Base-by-base conservation (phyloP, 108 stramenopile genomes). In the Poteriospumella lacustris region DNA sequence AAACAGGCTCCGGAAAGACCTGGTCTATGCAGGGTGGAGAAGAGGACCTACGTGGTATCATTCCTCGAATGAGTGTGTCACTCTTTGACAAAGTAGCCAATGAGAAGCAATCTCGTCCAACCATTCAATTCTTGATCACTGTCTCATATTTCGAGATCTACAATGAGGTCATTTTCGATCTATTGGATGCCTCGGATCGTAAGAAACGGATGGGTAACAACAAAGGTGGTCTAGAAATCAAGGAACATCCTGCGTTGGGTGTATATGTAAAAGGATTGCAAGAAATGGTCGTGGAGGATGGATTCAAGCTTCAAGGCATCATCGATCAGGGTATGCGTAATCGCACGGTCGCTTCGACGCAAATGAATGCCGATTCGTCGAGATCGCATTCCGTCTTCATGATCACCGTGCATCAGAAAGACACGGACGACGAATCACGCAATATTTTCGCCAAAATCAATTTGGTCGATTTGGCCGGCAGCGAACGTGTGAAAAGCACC, bases 381-480 rank as follows among this genome's bases (percentile, higher is more conserved):
- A 93, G 97, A 44, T 94, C 92, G 12, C 96, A 97, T 82, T 88
- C 88, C 56, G 89, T 99, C 58, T 96, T 73, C 36, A 42, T 56
- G 26, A 38, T 73, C 12, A 34, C 43, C 33, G 58, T 85, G 1
- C 77, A 82, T 24, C 77, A 78, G 40, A 78, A 78, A 36, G 77
- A 78, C 40, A n/a, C 42, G 42, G 41, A 64, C 38, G 33, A 77
- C 24, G 81, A 77, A 68, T 68, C 60, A n/a, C 39, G 44, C 39
- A 58, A 64, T 3, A 3, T 42, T 0, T 78, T 33, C 39, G 68
- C 76, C 1, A 82, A 82, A 31, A 9, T 82, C 0, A 82, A 77
- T 56, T 31, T 82, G 15, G 81, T 82, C 0, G 81, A 82, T 59
- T n/a, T 82, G 0, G 81, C 81, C 0, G 80, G 60, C 5, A 64